phyloP scores from a whole-genome alignment of 805 yeast genomes.

The Candida dajiaensis region DNA sequence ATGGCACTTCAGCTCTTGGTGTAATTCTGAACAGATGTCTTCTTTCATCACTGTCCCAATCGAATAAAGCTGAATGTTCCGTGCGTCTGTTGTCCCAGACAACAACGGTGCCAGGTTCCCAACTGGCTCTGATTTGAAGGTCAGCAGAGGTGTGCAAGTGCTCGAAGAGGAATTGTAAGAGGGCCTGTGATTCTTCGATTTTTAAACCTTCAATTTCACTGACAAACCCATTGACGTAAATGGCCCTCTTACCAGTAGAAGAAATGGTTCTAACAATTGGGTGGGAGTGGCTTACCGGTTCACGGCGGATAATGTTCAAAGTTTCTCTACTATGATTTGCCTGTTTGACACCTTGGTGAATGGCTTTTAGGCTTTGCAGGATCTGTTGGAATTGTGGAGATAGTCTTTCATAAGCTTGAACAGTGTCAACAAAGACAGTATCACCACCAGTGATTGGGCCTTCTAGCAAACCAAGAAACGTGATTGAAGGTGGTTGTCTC shows the following conservation, averaged over 20 bases:
- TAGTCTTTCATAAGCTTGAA: conserved; percentile 56
- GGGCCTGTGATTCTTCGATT: conserved; percentile 52
- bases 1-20: conserved; percentile 58
- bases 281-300: conserved; percentile 50
- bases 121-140: conserved; percentile 53
- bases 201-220: conserved; percentile 61
- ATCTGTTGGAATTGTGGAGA: conserved; percentile 51
- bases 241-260: conserved; percentile 49
- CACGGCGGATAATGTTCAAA: conserved; percentile 56
- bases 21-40: conserved; percentile 64
- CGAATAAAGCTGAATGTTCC: conserved; percentile 56
- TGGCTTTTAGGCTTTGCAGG: conserved; percentile 48
- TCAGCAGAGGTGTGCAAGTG: conserved; percentile 43
- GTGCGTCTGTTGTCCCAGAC: conserved; percentile 67
- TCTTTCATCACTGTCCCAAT: conserved; percentile 52
- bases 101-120: conserved; percentile 58
- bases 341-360: conserved; percentile 60
- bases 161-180: conserved; percentile 46
- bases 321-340: conserved; percentile 38
- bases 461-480: conserved; percentile 53
- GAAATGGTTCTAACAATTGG: conserved; percentile 64
- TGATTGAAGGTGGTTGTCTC: conserved; percentile 58
- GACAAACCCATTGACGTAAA: conserved; percentile 50
- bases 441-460: conserved; percentile 56
- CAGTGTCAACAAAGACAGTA: conserved; percentile 55